Base-by-base conservation (phyloP, 352 stramenopile genomes). In the Peronosclerospora sorghi region DNA sequence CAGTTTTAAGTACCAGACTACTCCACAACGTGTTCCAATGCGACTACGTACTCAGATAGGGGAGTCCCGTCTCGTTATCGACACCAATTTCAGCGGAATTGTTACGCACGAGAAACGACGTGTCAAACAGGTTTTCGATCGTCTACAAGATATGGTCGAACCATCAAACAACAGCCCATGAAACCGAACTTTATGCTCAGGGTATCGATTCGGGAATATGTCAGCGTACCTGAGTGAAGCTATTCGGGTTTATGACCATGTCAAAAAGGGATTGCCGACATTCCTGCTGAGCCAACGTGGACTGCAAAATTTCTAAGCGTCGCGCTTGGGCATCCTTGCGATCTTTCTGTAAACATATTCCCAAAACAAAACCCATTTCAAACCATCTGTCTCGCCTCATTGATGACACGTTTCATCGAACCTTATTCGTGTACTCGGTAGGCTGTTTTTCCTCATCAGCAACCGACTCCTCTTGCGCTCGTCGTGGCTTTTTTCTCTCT, bases 81-180 rank as follows among this genome's bases (percentile, higher is more conserved):
- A 87, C 49, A 26, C 68, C 69, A 21, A 90, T 78, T 49, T 85
- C 73, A 23, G 77, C 65, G 2, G 62, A 57, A 32, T 61, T 73
- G 38, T 87, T 85, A 18, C 77, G 74, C 26, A 90, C 74, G 1
- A 90, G 58, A 47, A 90, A 90, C 12, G 74, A 87, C 50, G 76
- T 81, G 53, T 90, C 77, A 32, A 90, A 90, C 4, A 90, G 51
- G 38, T 90, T 90, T 52, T 90, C 77, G 14, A 90, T 65, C 4
- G 77, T 90, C 76, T 89, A 36, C 1, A 36, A 20, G 40, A 12
- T 14, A 30, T 9, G 13, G 21, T 32, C n/a, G 12, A 34, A 34
- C 15, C 28, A 34, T n/a, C 2, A n/a, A 35, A n/a, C 15, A 7
- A 35, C 2, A 17, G 9, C 10, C 1, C 13, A 19, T 34, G 15